Evolutionary conservation across 805 yeast genomes (phyloP).

Genomic region (Wickerhamomyces tratensis): DNA sequence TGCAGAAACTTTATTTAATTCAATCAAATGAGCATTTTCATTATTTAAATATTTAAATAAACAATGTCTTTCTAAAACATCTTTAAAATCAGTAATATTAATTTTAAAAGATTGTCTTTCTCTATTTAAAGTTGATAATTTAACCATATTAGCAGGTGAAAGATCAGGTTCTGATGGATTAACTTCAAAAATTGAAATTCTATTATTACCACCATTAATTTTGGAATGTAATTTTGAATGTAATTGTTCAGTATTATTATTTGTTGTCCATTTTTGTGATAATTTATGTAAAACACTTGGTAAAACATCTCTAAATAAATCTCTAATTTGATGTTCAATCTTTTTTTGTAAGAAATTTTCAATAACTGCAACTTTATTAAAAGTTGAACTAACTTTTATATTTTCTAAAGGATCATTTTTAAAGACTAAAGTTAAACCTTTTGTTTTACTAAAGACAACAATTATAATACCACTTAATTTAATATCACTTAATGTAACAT

Average conservation of each 20-base stretch:
- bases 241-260: slow-evolving; percentile 21
- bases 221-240: slow-evolving; percentile 14
- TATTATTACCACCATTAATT: slow-evolving; percentile 12
- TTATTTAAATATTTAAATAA: slow-evolving; percentile 11
- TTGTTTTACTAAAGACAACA: slow-evolving; percentile 70
- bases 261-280: slow-evolving; percentile 53
- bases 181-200: slow-evolving; percentile 36
- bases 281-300: slow-evolving; percentile 75
- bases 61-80: slow-evolving; percentile 45
- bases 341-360: slow-evolving; percentile 78
- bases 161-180: slow-evolving; percentile 53
- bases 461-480: slow-evolving; percentile 73
- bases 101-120: slow-evolving; percentile 78
- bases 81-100: slow-evolving; percentile 46
- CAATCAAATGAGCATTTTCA: slow-evolving; percentile 14
- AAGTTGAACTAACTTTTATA: slow-evolving; percentile 77
- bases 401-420: slow-evolving; percentile 83
- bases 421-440: slow-evolving; percentile 80
- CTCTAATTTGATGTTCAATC: slow-evolving; percentile 73
- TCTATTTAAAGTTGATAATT: slow-evolving; percentile 57
- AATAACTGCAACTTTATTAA: slow-evolving; percentile 74
- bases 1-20: slow-evolving; percentile 7
- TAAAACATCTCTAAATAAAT: slow-evolving; percentile 72
- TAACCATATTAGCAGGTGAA: slow-evolving; percentile 56
- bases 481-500: slow-evolving; percentile 63